Conservation (phyloP, 202 grass and related monocot species). For the Eragrostis tef region DNA sequence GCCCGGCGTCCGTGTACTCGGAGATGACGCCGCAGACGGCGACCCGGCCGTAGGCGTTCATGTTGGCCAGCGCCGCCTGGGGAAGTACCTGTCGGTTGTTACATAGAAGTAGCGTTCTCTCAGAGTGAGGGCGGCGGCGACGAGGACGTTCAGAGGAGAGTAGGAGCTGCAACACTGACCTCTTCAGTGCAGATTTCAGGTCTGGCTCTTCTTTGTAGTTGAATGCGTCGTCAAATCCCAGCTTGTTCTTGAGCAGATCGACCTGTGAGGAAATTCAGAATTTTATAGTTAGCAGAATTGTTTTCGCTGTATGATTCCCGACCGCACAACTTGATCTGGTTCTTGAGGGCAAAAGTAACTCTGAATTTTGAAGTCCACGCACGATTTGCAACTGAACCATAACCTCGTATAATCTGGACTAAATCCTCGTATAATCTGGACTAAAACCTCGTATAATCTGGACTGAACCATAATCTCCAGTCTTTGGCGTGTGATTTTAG, state of each 20-base stretch:
- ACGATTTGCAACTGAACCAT: too few relatives aligned
- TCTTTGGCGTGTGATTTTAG: not conserved
- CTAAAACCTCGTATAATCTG: too few relatives aligned
- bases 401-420: too few relatives aligned
- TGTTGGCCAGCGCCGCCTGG: slow-evolving; percentile 71
- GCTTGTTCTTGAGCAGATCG: slow-evolving; percentile 58
- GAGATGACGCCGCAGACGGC: slow-evolving; percentile 67
- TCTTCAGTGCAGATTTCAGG: slow-evolving; percentile 61
- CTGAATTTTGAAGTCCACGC: too few relatives aligned
- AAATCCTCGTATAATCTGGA: too few relatives aligned
- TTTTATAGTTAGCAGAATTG: not conserved
- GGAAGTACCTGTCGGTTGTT: slow-evolving; percentile 76
- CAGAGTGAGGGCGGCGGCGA: too few relatives aligned
- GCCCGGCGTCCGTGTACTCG: slow-evolving; percentile 49
- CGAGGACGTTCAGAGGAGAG: too few relatives aligned
- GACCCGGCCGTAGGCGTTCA: slow-evolving; percentile 67
- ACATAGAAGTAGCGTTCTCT: too few relatives aligned
- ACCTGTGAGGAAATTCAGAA: slow-evolving; percentile 43
- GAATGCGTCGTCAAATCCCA: slow-evolving; percentile 92
- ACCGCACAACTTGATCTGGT: too few relatives aligned
- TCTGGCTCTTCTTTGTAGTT: slow-evolving; percentile 83
- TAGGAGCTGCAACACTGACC: slow-evolving; percentile 34
- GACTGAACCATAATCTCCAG: too few relatives aligned
- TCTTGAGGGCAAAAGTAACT: too few relatives aligned
- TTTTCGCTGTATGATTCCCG: too few relatives aligned